Evolutionary conservation across 2,329 filamentous ascomycete genomes (phyloP).

Genomic region (Mycosphaerelloides madeirae): DNA sequence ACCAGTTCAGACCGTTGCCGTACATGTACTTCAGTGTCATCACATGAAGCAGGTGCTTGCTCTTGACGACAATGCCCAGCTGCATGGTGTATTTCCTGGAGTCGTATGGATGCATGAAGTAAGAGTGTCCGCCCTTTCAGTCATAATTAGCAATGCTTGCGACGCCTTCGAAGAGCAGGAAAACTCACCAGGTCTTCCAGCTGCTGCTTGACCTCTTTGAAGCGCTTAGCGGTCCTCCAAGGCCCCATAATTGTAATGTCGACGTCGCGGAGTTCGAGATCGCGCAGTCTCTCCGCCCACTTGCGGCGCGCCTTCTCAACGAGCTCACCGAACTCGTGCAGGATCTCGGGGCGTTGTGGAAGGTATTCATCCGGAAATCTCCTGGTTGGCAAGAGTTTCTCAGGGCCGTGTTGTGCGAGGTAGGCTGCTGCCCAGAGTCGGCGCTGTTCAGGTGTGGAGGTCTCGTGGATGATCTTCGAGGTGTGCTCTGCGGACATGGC

Average conservation of each 20-base stretch:
- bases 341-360: not conserved
- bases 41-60: too few relatives aligned
- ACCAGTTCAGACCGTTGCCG: too few relatives aligned
- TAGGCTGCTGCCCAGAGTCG: too few relatives aligned
- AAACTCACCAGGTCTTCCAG: constrained; percentile 1
- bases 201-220: constrained; percentile 1
- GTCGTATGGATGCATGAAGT: not conserved
- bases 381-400: too few relatives aligned
- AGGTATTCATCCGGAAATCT: too few relatives aligned
- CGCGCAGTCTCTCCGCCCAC: constrained; percentile 2
- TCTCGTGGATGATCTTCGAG: constrained; percentile 1
- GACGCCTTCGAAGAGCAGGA: not conserved
- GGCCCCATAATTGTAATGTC: not conserved
- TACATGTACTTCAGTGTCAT: too few relatives aligned
- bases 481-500: constrained; percentile 1
- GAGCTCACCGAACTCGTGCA: not conserved
- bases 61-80: not conserved
- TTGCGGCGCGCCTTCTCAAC: constrained; percentile 1
- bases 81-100: not conserved
- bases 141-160: not conserved
- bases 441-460: too few relatives aligned
- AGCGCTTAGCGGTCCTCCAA: not conserved
- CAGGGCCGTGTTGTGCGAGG: too few relatives aligned
- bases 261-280: constrained; percentile 3
- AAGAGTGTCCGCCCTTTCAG: not conserved